phyloP scores from a whole-genome alignment of 192 early-diverging fungal species.

The Backusella macrospora region DNA sequence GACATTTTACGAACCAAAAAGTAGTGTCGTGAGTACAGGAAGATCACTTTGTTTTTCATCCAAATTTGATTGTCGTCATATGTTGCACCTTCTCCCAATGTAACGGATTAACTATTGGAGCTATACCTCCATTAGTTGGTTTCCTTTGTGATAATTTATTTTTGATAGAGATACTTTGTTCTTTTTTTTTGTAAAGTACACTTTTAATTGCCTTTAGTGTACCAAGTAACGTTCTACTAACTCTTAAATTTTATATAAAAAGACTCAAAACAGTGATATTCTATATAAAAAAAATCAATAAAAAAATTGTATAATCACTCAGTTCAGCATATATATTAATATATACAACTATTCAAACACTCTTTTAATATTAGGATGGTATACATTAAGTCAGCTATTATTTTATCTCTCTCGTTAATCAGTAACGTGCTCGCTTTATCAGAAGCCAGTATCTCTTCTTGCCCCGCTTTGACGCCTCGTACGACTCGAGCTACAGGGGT shows the following conservation, averaged over 20 bases:
- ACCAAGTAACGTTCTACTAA: conserved; percentile 3
- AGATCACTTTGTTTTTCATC: background rate
- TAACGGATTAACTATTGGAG: background rate
- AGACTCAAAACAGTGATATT: background rate
- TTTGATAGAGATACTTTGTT: background rate
- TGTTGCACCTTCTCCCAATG: background rate
- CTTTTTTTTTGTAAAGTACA: background rate
- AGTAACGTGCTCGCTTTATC: background rate
- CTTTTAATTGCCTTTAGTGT: background rate
- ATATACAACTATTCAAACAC: background rate
- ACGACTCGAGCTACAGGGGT: conserved; percentile 33
- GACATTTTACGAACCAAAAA: background rate
- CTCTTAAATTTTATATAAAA: conserved; percentile 1
- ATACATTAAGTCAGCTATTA: conserved; percentile 12
- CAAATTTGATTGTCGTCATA: conserved; percentile 5
- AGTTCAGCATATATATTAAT: background rate
- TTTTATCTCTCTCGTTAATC: conserved; percentile 8
- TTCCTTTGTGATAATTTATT: background rate
- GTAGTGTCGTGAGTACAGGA: background rate
- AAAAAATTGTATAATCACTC: background rate
- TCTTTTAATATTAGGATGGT: conserved; percentile 9
- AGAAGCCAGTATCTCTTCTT: conserved; percentile 15
- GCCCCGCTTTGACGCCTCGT: conserved; percentile 49
- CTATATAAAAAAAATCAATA: background rate
- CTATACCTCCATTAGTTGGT: background rate